A percentile compares a stretch with the other conserved stretches of the same genome.
Evolutionary conservation across 495 filamentous ascomycete genomes (phyloP).

Genomic region (Pseudoneurospora amorphoporcata): DNA sequence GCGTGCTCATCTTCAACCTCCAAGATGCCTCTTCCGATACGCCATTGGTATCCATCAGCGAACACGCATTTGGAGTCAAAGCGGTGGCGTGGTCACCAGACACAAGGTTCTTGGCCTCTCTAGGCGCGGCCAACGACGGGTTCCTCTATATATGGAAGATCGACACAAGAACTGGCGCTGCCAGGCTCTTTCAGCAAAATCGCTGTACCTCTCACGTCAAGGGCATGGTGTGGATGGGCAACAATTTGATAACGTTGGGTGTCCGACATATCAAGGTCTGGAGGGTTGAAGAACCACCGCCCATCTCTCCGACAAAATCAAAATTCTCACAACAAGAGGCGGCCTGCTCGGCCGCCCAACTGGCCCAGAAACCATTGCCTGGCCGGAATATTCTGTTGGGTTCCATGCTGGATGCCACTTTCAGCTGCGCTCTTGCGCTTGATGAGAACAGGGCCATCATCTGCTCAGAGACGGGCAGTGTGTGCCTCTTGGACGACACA

Average conservation of each 20-base stretch:
- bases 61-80: conserved; percentile 84
- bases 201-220: conserved; percentile 80
- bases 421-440: conserved; percentile 66
- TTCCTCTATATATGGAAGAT: conserved; percentile 90
- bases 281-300: conserved; percentile 58
- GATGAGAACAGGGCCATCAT: conserved; percentile 58
- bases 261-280: conserved; percentile 91
- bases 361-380: conserved; percentile 39
- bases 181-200: conserved; percentile 81
- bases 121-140: conserved; percentile 83
- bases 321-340: conserved; percentile 34
- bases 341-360: conserved; percentile 20
- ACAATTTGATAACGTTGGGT: conserved; percentile 52
- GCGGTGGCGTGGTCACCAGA: conserved; percentile 83
- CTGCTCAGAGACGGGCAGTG: conserved; percentile 60
- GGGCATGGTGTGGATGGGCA: conserved; percentile 81
- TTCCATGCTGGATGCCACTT: conserved; percentile 67
- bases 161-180: conserved; percentile 71
- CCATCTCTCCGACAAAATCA: conserved; percentile 37
- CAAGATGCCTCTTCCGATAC: conserved; percentile 66
- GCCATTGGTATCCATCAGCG: conserved; percentile 74
- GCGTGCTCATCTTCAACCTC: conserved; percentile 82
- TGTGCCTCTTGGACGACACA: conserved; percentile 73
- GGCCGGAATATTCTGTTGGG: conserved; percentile 67
- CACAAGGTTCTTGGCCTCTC: conserved; percentile 75